phyloP scores from a whole-genome alignment of 768 basidiomycete genomes.

The Pisolithus microcarpus region DNA sequence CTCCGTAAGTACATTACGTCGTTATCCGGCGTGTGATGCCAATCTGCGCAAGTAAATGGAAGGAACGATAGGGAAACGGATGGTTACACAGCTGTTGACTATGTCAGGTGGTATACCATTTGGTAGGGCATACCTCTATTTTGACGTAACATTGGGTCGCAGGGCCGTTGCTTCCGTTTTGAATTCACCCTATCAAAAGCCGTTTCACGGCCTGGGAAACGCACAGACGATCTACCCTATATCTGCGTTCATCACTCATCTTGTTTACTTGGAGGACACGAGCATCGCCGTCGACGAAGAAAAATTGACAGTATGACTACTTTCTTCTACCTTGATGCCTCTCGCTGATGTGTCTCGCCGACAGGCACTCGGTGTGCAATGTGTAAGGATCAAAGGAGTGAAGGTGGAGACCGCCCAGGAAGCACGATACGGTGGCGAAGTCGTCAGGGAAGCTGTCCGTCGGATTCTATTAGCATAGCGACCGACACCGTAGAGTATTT shows the following conservation, averaged over 20 bases:
- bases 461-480: constrained; percentile 16
- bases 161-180: constrained; percentile 68
- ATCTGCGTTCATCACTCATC: constrained; percentile 79
- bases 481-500: not conserved
- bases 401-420: constrained; percentile 2
- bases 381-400: constrained; percentile 39
- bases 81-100: constrained; percentile 77
- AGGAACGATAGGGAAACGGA: constrained; percentile 88
- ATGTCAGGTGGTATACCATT: constrained; percentile 51
- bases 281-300: constrained; percentile 54
- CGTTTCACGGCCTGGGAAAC: constrained; percentile 51
- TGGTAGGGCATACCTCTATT: not conserved
- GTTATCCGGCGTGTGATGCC: constrained; percentile 3
- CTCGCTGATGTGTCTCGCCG: constrained; percentile 3
- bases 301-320: constrained; percentile 49
- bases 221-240: constrained; percentile 59
- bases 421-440: constrained; percentile 38
- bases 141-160: constrained; percentile 8
- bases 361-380: constrained; percentile 55
- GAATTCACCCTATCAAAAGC: constrained; percentile 48
- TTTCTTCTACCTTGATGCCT: not conserved
- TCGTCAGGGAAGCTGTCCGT: constrained; percentile 39
- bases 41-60: constrained; percentile 57
- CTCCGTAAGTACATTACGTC: constrained; percentile 49
- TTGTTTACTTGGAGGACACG: constrained; percentile 68